phyloP scores from a whole-genome alignment of 1,284 basidiomycete species.

The Rhodotorula sp. region DNA sequence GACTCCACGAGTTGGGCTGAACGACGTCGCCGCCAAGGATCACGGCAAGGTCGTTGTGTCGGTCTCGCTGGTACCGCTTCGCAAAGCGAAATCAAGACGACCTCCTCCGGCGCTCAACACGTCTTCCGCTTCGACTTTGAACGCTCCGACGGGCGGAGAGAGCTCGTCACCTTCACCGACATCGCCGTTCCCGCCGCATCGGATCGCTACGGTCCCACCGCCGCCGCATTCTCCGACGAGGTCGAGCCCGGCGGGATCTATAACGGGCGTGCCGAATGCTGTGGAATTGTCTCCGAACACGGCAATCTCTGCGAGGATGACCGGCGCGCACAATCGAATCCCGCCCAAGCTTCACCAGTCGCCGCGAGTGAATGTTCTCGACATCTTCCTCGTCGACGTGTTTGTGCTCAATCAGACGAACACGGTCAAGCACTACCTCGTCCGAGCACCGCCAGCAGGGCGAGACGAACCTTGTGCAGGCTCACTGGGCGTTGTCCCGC shows the following conservation, averaged over 20 bases:
- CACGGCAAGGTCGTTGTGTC: constrained; percentile 27
- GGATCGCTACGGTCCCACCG: constrained; percentile 1
- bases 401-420: constrained; percentile 32
- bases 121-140: neutral
- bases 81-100: constrained; percentile 13
- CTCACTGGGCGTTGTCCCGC: constrained; percentile 15
- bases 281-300: neutral
- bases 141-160: neutral
- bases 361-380: constrained; percentile 36
- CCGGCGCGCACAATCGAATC: neutral
- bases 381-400: constrained; percentile 41
- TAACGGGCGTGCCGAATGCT: neutral
- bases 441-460: constrained; percentile 18
- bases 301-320: neutral
- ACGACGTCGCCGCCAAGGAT: neutral
- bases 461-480: neutral
- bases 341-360: constrained; percentile 1
- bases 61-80: constrained; percentile 33
- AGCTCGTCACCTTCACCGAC: neutral
- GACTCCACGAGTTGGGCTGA: constrained; percentile 11
- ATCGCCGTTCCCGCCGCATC: neutral
- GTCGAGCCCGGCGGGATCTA: neutral
- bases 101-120: neutral
- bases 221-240: neutral
- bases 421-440: constrained; percentile 23